Evolutionary conservation across 108 stramenopile species (phyloP), one percentile per base, ranked within the genome.

Genomic region (Nitzschia sp.): DNA sequence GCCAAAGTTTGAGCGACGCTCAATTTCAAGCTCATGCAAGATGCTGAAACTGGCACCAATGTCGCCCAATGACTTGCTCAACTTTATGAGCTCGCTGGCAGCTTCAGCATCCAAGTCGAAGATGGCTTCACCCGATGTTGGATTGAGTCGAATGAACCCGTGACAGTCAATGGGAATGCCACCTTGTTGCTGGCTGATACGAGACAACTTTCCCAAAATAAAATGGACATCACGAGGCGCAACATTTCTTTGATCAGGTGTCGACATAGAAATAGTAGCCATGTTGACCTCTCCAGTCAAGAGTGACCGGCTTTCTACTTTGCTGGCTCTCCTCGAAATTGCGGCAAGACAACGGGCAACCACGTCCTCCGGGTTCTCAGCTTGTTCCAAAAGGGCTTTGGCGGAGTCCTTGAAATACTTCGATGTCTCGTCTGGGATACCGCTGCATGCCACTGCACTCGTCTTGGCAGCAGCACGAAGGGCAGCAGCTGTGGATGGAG

Each of bases 261-360:
- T 90, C 10, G 58, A 70, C 94, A 95, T 95, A 73, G 88, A 78
- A 19, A 95, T 70, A 44, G 94, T 93, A 25, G 79, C 76, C 55
- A 83, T 68, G 34, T 90, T 91, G 42, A 65, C 55, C 67, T 95
- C 91, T 53, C 94, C 94, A 1, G 94, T 91, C n/a, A 95, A 63
- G 12, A 95, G 73, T 0, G 91, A 93, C 24, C 91, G 73, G 53
- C 88, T 85, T 66, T 86, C 70, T 9, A 89, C 78, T 29, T 84
- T 69, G 8, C 83, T 71, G 3, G 83, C 63, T 25, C 91, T 78
- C 39, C 90, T 87, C 11, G 89, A 84, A 64, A 95, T 89, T 17
- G 94, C 91, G 37, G 94, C 94, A 19, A 95, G 83, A 75, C 94
- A 95, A 14, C 84, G 78, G 8, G 94, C 91, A 9, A 95, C 90